These are phyloP conservation scores for Mucor piriformis DNA, from an alignment of 371 early-diverging fungal genomes.

Conservation along the genomic window DNA sequence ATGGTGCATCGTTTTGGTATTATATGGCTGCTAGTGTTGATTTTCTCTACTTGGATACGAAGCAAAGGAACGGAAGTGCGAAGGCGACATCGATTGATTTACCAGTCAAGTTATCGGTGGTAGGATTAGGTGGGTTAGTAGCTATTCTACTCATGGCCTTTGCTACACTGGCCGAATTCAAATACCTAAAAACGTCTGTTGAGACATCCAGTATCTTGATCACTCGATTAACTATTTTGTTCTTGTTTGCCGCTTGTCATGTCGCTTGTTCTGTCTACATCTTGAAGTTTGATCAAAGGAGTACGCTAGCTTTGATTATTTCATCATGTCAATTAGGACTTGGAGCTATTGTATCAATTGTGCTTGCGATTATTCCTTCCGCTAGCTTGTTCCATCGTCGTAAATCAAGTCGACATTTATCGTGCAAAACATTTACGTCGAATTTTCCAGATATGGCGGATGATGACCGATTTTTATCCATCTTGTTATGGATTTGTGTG, in stretches of 20 bases:
- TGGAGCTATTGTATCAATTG: constrained; percentile 67
- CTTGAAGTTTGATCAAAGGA: constrained; percentile 43
- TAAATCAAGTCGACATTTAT: constrained; percentile 47
- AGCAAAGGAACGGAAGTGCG: neutral
- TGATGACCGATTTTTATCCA: constrained; percentile 71
- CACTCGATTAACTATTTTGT: constrained; percentile 60
- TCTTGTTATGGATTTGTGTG: constrained; percentile 76
- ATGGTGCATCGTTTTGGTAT: constrained; percentile 80
- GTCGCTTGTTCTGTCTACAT: constrained; percentile 69
- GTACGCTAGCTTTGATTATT: constrained; percentile 52
- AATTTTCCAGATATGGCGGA: constrained; percentile 71
- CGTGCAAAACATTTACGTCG: constrained; percentile 76
- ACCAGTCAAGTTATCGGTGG: constrained; percentile 63
- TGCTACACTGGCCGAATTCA: constrained; percentile 73
- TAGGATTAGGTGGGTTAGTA: constrained; percentile 75
- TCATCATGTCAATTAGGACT: constrained; percentile 67
- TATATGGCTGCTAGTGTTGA: constrained; percentile 76
- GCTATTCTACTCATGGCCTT: constrained; percentile 67
- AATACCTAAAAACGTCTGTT: constrained; percentile 62
- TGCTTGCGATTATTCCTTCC: constrained; percentile 68
- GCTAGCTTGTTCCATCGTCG: constrained; percentile 58
- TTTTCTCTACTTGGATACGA: constrained; percentile 57
- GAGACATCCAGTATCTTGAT: constrained; percentile 59
- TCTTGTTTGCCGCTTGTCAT: constrained; percentile 61
- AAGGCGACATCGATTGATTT: constrained; percentile 17